These are phyloP conservation scores for Aspergillus mulundensis DNA, from an alignment of 495 filamentous ascomycete genomes.

Conservation along the genomic window DNA sequence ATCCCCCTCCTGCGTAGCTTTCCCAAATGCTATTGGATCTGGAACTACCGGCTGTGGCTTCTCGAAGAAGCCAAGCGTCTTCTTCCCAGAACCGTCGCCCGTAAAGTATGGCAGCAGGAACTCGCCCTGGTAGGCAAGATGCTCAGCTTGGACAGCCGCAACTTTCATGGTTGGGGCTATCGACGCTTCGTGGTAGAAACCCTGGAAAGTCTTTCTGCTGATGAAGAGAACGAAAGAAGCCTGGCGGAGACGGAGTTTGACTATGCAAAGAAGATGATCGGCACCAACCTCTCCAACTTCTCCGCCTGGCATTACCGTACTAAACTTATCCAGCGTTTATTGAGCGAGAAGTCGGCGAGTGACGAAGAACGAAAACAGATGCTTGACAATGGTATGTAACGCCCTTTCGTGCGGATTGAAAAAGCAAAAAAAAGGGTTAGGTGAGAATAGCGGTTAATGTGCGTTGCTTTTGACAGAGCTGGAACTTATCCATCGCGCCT, in stretches of 20 bases:
- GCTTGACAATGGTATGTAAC: constrained; percentile 62
- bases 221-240: constrained; percentile 37
- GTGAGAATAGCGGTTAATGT: not conserved
- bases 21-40: constrained; percentile 99
- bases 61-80: constrained; percentile 64
- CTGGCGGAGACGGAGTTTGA: constrained; percentile 78
- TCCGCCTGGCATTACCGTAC: constrained; percentile 93
- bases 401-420: not conserved
- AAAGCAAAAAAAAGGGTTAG: constrained; percentile 7
- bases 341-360: constrained; percentile 64
- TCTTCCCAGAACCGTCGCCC: constrained; percentile 51
- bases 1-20: constrained; percentile 76
- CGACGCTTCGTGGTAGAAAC: constrained; percentile 66
- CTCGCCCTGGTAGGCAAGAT: constrained; percentile 78
- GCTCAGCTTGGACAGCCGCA: constrained; percentile 79
- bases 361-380: constrained; percentile 59
- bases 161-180: constrained; percentile 98
- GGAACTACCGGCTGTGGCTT: constrained; percentile 93
- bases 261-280: constrained; percentile 87
- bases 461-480: constrained; percentile 52
- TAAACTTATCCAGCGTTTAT: constrained; percentile 69
- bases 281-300: constrained; percentile 82
- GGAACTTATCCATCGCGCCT: constrained; percentile 64
- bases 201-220: constrained; percentile 56
- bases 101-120: constrained; percentile 75